Evolutionary conservation across 768 basidiomycete genomes (phyloP).

Genomic region (Suillus weaverae): DNA sequence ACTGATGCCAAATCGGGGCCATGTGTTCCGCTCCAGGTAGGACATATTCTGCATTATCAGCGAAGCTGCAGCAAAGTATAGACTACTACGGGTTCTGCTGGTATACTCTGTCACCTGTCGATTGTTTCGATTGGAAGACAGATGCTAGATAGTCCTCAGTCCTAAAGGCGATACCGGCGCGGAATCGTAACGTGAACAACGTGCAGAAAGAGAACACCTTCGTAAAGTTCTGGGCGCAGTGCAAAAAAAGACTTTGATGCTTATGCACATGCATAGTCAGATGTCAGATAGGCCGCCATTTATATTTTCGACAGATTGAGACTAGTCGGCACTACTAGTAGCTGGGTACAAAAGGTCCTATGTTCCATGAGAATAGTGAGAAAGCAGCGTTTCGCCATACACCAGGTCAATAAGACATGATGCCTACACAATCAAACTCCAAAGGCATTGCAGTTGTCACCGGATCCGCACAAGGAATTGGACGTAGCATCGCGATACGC

Average conservation of each 20-base stretch:
- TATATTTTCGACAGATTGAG: background rate
- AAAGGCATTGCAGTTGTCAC: constrained; percentile 35
- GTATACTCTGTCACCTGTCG: background rate
- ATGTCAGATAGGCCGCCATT: background rate
- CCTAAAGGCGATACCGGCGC: background rate
- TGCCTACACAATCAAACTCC: background rate
- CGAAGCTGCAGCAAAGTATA: background rate
- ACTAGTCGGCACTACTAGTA: background rate
- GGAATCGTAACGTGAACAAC: background rate
- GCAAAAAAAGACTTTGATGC: background rate
- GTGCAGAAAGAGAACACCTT: background rate
- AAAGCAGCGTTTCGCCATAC: background rate
- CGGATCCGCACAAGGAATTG: constrained; percentile 34
- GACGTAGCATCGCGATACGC: constrained; percentile 34
- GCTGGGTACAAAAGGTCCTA: background rate
- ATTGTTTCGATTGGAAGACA: background rate
- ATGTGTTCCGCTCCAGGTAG: background rate
- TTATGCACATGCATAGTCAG: background rate
- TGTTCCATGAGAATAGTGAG: background rate
- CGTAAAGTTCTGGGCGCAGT: background rate
- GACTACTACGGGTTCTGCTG: background rate
- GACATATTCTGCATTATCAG: too few relatives aligned
- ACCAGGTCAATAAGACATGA: background rate
- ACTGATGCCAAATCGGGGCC: background rate
- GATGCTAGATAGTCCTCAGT: background rate